Evolutionary conservation across 108 stramenopile species (phyloP).

Genomic region (Mayamaea pseudoterrestris): DNA sequence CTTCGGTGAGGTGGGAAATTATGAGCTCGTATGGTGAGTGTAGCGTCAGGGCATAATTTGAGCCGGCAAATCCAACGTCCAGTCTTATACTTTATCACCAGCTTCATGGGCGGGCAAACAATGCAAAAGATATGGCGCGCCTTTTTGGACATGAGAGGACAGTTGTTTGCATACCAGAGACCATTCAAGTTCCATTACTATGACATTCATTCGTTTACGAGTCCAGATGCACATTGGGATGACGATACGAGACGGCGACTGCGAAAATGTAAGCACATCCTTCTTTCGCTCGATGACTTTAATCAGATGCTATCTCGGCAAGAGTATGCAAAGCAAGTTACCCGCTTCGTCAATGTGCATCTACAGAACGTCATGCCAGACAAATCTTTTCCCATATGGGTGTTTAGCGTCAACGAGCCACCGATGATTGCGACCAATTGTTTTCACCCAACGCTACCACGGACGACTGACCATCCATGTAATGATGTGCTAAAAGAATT

Average conservation of each 20-base stretch:
- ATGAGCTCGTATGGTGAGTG: slow-evolving; percentile 46
- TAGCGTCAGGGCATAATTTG: too few relatives aligned
- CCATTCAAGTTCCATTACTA: slow-evolving; percentile 48
- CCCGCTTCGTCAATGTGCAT: slow-evolving; percentile 25
- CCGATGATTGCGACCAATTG: slow-evolving; percentile 20
- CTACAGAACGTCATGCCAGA: slow-evolving; percentile 29
- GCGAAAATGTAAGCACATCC: slow-evolving; percentile 45
- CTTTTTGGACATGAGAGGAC: slow-evolving; percentile 18
- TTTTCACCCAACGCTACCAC: slow-evolving; percentile 4
- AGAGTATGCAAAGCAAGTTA: slow-evolving; percentile 23
- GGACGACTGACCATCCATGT: slow-evolving; percentile 28
- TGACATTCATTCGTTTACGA: slow-evolving; percentile 5
- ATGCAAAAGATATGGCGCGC: slow-evolving; percentile 7
- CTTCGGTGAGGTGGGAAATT: slow-evolving; percentile 29
- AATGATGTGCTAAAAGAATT: slow-evolving; percentile 21
- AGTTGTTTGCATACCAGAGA: slow-evolving; percentile 14
- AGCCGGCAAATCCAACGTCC: too few relatives aligned
- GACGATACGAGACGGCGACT: slow-evolving; percentile 11
- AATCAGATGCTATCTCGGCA: background rate
- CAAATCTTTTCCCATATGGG: slow-evolving; percentile 37
- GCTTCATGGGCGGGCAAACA: slow-evolving; percentile 34
- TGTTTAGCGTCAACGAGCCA: slow-evolving; percentile 20
- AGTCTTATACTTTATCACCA: too few relatives aligned
- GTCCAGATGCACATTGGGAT: slow-evolving; percentile 25
- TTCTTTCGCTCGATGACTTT: slow-evolving; percentile 23